Conservation (phyloP, 352 stramenopile species). For the Peronospora tabacina region DNA sequence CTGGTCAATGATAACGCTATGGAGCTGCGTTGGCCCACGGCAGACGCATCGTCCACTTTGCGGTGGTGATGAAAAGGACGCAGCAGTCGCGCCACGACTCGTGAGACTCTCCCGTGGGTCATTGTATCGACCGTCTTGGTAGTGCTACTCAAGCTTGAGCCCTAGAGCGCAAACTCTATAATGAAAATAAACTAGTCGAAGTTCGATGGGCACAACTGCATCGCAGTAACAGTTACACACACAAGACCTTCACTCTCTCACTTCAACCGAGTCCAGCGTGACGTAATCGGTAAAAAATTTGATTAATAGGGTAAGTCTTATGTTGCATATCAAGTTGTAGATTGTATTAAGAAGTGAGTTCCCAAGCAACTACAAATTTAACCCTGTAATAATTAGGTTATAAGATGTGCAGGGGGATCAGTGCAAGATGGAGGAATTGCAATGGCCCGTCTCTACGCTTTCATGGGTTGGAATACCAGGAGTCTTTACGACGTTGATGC, state of each 20-base stretch:
- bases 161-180: slow-evolving; percentile 15
- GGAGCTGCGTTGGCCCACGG: slow-evolving; percentile 14
- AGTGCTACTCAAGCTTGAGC: not conserved
- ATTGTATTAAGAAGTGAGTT: too few relatives aligned
- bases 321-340: too few relatives aligned
- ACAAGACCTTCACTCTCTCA: slow-evolving; percentile 20
- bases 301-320: too few relatives aligned
- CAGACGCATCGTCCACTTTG: slow-evolving; percentile 6
- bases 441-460: not conserved
- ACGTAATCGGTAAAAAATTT: not conserved
- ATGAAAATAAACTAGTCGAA: slow-evolving; percentile 6
- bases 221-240: slow-evolving; percentile 7
- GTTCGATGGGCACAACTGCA: slow-evolving; percentile 7
- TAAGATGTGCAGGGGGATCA: not conserved
- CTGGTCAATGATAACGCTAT: slow-evolving; percentile 17
- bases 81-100: slow-evolving; percentile 33
- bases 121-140: slow-evolving; percentile 4
- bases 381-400: not conserved
- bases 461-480: too few relatives aligned
- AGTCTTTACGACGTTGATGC: too few relatives aligned
- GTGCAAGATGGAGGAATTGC: not conserved
- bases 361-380: too few relatives aligned
- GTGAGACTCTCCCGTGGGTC: slow-evolving; percentile 32
- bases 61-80: slow-evolving; percentile 33
- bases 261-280: slow-evolving; percentile 17